Conservation (phyloP, 2,329 filamentous ascomycete genomes). For the Xylaria sp. region DNA sequence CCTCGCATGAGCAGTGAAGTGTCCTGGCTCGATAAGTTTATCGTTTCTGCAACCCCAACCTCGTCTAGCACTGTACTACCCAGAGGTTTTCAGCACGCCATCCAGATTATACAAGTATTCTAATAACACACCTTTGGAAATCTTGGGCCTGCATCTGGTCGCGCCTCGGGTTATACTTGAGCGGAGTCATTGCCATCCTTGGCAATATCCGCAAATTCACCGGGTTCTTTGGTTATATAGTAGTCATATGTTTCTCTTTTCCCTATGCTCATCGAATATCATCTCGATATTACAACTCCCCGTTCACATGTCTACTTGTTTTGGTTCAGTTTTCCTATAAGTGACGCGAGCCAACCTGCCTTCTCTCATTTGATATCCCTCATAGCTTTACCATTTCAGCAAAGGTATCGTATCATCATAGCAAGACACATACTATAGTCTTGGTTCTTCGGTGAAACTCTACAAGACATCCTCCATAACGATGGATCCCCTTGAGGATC, state of each 20-base stretch:
- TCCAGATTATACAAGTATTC: conserved; percentile 13
- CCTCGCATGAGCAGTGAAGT: conserved; percentile 28
- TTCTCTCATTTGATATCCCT: conserved; percentile 4
- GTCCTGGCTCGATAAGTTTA: conserved; percentile 21
- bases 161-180: conserved; percentile 21
- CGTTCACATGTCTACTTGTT: conserved; percentile 5
- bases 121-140: conserved; percentile 19
- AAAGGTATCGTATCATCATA: conserved; percentile 1
- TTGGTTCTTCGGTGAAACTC: conserved; percentile 6
- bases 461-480: conserved; percentile 38
- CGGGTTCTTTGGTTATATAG: conserved; percentile 35
- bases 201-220: conserved; percentile 31
- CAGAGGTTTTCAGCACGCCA: conserved; percentile 19
- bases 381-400: background rate
- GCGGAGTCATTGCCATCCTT: conserved; percentile 31
- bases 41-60: conserved; percentile 24
- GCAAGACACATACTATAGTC: conserved; percentile 19
- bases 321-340: conserved; percentile 9
- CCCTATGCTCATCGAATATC: conserved; percentile 12
- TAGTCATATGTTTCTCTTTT: conserved; percentile 30
- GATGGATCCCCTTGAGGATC: conserved; percentile 48
- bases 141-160: conserved; percentile 20
- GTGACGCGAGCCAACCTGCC: conserved; percentile 8
- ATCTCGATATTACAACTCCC: conserved; percentile 16
- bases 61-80: conserved; percentile 21